These are phyloP conservation scores for Choiromyces venosus DNA, from an alignment of 495 filamentous ascomycete genomes.

Conservation along the genomic window DNA sequence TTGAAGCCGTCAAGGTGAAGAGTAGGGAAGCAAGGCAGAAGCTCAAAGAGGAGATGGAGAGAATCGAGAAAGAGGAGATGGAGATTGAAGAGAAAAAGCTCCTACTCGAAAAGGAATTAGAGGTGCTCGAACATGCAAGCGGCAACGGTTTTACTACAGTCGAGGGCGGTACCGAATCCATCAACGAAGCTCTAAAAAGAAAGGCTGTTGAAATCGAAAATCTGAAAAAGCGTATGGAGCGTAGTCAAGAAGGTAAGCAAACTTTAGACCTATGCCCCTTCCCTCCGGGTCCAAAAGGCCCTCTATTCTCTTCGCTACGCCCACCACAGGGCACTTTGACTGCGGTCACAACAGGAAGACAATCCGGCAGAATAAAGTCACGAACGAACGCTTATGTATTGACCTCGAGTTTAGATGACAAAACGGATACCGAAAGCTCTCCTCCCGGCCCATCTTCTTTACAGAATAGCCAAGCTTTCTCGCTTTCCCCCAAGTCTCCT, in stretches of 20 bases:
- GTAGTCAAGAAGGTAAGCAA: constrained; percentile 30
- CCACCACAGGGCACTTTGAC: not conserved
- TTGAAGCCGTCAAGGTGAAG: constrained; percentile 44
- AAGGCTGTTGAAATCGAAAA: constrained; percentile 40
- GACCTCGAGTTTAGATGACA: constrained; percentile 15
- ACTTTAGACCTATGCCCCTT: not conserved
- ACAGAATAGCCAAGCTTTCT: not conserved
- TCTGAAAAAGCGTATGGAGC: constrained; percentile 29
- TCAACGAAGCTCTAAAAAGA: constrained; percentile 21
- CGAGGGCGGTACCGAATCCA: constrained; percentile 21
- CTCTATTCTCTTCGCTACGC: not conserved
- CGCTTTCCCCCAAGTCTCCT: not conserved
- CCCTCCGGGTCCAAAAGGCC: not conserved
- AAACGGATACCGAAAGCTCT: constrained; percentile 1
- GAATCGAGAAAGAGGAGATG: constrained; percentile 28
- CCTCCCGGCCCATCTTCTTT: not conserved
- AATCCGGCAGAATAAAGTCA: not conserved
- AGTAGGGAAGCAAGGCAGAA: constrained; percentile 35
- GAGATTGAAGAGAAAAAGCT: constrained; percentile 35
- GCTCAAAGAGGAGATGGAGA: constrained; percentile 30
- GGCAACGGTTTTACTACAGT: constrained; percentile 25
- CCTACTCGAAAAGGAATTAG: constrained; percentile 33
- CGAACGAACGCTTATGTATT: constrained; percentile 22
- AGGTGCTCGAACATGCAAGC: constrained; percentile 21
- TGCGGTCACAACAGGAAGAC: not conserved